Evolutionary conservation across 176 grass and related monocot species (phyloP).

Genomic region (Zoysia japonica): DNA sequence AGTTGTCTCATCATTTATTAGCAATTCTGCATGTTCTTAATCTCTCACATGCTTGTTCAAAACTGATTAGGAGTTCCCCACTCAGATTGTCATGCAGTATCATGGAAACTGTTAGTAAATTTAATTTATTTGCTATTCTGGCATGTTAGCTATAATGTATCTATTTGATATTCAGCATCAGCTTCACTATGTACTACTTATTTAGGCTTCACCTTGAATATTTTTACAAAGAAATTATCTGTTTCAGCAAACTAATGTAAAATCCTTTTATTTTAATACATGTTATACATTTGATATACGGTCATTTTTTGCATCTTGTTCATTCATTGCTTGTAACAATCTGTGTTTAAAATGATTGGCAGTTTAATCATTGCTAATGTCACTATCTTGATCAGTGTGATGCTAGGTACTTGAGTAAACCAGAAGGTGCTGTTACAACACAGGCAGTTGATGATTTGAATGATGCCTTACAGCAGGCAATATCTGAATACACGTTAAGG

Average conservation of each 20-base stretch:
- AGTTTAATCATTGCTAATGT: slow-evolving; percentile 20
- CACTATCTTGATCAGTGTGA: slow-evolving; percentile 46
- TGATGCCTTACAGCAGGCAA: slow-evolving; percentile 65
- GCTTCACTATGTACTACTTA: background rate
- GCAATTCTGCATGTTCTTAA: background rate
- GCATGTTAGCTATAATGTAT: background rate
- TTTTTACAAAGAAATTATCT: slow-evolving; percentile 13
- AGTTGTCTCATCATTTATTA: slow-evolving; percentile 30
- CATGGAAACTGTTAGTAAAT: slow-evolving; percentile 14
- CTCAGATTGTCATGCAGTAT: background rate
- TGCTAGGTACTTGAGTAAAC: slow-evolving; percentile 49
- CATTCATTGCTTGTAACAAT: background rate
- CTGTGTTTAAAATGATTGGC: background rate
- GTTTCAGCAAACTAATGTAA: slow-evolving; percentile 14
- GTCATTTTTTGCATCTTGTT: background rate
- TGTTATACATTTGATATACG: slow-evolving; percentile 17
- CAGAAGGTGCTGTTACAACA: slow-evolving; percentile 21
- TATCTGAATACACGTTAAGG: slow-evolving; percentile 55
- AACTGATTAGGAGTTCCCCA: background rate
- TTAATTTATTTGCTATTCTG: background rate
- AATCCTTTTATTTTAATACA: background rate
- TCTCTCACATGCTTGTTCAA: slow-evolving; percentile 4
- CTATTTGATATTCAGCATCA: background rate
- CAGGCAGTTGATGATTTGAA: slow-evolving; percentile 45
- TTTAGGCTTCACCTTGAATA: background rate